These are phyloP conservation scores for Rheum nobile DNA, from an alignment of 148 eudicot species.

Conservation along the genomic window DNA sequence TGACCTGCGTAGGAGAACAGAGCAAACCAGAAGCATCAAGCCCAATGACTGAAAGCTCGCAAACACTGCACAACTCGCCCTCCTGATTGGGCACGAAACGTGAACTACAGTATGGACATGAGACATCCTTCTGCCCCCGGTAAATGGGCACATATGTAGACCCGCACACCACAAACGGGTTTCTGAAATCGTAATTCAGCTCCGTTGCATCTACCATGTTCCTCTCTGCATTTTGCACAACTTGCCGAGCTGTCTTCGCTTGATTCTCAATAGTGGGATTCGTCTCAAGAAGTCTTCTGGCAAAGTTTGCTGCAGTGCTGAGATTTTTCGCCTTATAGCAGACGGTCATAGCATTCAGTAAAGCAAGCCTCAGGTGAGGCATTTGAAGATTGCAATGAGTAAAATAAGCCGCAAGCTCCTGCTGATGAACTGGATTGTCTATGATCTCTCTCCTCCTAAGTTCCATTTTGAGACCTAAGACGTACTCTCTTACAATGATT, in stretches of 20 bases:
- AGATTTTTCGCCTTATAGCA: constrained; percentile 38
- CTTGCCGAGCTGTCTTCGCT: constrained; percentile 37
- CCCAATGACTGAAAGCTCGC: constrained; percentile 46
- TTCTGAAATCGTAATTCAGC: constrained; percentile 61
- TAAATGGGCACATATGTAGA: constrained; percentile 53
- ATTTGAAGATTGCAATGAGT: constrained; percentile 57
- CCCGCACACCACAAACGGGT: constrained; percentile 59
- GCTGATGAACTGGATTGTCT: constrained; percentile 49
- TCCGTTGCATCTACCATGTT: constrained; percentile 36
- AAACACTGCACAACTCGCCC: constrained; percentile 48
- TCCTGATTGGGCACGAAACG: constrained; percentile 45
- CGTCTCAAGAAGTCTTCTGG: constrained; percentile 44
- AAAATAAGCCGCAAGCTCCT: constrained; percentile 60
- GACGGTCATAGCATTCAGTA: constrained; percentile 38
- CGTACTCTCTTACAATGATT: constrained; percentile 73
- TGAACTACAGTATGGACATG: constrained; percentile 47
- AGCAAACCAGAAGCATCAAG: constrained; percentile 60
- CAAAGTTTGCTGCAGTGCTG: constrained; percentile 44
- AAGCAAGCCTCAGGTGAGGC: constrained; percentile 52
- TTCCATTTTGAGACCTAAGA: constrained; percentile 81
- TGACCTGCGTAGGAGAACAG: constrained; percentile 46
- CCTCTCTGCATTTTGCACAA: constrained; percentile 46
- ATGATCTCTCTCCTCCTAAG: constrained; percentile 61
- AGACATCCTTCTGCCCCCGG: constrained; percentile 43
- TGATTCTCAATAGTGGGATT: constrained; percentile 43